A percentile compares a stretch with the other conserved stretches of the same genome.
These are phyloP conservation scores for Phytophthora fragariaefolia DNA, from an alignment of 352 stramenopile genomes.

Conservation along the genomic window DNA sequence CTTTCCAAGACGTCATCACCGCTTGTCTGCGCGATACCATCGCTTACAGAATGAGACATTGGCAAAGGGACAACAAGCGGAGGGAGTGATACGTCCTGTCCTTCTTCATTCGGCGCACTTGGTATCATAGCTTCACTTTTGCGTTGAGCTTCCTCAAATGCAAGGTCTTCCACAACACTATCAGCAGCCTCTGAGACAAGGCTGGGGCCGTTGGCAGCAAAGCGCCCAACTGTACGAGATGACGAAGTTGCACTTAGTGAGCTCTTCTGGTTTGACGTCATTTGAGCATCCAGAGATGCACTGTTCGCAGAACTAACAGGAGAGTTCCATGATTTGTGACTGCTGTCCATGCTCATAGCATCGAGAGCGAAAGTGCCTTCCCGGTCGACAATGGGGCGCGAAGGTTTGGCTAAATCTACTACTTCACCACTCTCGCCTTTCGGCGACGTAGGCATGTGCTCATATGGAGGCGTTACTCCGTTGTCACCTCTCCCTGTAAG, in stretches of 20 bases:
- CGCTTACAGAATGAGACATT: constrained; percentile 8
- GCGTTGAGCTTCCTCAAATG: constrained; percentile 16
- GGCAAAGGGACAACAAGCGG: constrained; percentile 22
- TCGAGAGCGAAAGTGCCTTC: constrained; percentile 31
- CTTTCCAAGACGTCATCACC: constrained; percentile 34
- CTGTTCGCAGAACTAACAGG: background rate
- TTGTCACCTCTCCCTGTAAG: background rate
- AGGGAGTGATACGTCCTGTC: background rate
- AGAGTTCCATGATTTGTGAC: constrained; percentile 1
- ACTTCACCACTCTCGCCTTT: constrained; percentile 7
- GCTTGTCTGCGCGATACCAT: constrained; percentile 27
- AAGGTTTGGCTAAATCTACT: constrained; percentile 6
- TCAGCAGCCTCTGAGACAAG: constrained; percentile 24
- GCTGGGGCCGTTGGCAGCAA: constrained; percentile 17
- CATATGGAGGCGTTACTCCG: constrained; percentile 19
- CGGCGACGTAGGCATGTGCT: constrained; percentile 29
- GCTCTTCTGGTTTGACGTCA: constrained; percentile 11
- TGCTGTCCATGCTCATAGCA: constrained; percentile 21
- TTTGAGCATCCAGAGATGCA: constrained; percentile 18
- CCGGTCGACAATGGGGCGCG: constrained; percentile 18
- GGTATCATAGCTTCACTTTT: constrained; percentile 5
- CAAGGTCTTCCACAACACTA: constrained; percentile 21
- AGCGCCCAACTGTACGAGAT: constrained; percentile 23
- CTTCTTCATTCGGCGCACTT: constrained; percentile 9
- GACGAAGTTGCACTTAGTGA: constrained; percentile 10